Conservation (phyloP, 257 asterid species). For the Capsicum pubescens region DNA sequence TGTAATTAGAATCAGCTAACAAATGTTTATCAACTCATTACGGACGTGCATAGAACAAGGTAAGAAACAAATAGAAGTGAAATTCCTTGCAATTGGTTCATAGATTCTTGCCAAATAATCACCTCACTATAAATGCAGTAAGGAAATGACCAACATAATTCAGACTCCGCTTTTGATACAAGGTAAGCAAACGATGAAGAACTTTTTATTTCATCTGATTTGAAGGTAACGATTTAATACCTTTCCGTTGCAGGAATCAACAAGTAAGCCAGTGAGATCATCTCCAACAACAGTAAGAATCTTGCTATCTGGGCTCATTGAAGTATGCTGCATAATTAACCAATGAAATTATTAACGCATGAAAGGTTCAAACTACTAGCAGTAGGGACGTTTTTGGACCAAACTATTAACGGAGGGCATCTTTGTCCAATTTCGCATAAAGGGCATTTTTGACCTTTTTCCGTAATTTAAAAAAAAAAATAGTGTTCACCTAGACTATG, state of each 20-base stretch:
- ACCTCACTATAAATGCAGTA: neutral
- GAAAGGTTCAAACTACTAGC: neutral
- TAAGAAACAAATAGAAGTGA: neutral
- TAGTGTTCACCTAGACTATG: neutral
- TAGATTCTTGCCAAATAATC: neutral
- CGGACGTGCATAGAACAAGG: too few relatives aligned
- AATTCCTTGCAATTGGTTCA: neutral
- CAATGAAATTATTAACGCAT: neutral
- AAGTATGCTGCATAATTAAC: conserved; percentile 64
- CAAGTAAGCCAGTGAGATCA: conserved; percentile 60
- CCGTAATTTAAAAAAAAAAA: neutral
- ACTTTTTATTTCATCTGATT: neutral
- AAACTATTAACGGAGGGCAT: too few relatives aligned
- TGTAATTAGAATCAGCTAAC: too few relatives aligned
- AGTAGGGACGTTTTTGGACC: too few relatives aligned
- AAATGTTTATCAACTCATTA: too few relatives aligned
- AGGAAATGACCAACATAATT: neutral
- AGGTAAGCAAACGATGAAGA: neutral
- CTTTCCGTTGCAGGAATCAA: conserved; percentile 72
- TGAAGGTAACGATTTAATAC: conserved; percentile 36
- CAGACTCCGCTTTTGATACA: neutral
- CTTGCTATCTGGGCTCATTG: conserved; percentile 73
- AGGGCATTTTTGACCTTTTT: too few relatives aligned
- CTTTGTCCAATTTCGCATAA: too few relatives aligned
- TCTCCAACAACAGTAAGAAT: conserved; percentile 78